Conservation (phyloP, 345 rosid genomes). For the Pugionium dolabratum region DNA sequence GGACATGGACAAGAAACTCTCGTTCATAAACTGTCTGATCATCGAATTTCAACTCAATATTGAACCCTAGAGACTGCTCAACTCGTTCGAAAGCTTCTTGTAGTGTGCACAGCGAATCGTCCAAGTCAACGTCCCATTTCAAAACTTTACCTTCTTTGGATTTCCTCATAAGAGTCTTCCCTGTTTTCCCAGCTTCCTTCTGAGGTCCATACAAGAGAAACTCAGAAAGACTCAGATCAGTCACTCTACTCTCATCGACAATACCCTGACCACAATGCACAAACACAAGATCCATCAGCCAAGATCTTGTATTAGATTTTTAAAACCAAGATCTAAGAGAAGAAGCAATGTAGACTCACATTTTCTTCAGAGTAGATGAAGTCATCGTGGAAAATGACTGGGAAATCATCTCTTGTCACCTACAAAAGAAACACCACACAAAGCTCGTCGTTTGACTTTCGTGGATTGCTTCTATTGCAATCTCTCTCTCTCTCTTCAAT, state of each 20-base stretch:
- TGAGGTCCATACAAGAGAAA: conserved; percentile 84
- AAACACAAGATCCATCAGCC: conserved; percentile 32
- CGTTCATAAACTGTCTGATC: conserved; percentile 62
- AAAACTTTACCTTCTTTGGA: conserved; percentile 69
- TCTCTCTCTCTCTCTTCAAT: conserved; percentile 28
- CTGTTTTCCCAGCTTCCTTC: conserved; percentile 50
- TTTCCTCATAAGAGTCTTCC: conserved; percentile 69
- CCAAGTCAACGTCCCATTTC: conserved; percentile 73
- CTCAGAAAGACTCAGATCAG: conserved; percentile 67
- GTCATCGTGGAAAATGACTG: conserved; percentile 92
- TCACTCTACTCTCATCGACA: conserved; percentile 70
- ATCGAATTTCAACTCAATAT: conserved; percentile 88
- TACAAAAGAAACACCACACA: conserved; percentile 57
- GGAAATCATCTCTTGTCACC: conserved; percentile 93
- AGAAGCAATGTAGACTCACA: conserved; percentile 49
- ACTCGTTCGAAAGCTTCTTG: conserved; percentile 80
- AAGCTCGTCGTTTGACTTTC: conserved; percentile 35
- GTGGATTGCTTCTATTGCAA: conserved; percentile 27
- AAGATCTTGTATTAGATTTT: conserved; percentile 10
- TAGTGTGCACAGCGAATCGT: conserved; percentile 75
- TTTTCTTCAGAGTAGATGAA: conserved; percentile 73
- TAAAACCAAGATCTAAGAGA: conserved; percentile 1
- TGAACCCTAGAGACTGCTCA: conserved; percentile 71
- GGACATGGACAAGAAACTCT: conserved; percentile 56
- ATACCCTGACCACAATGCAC: conserved; percentile 50